phyloP scores from a whole-genome alignment of 257 asterid genomes.

The Solanum pimpinellifolium region DNA sequence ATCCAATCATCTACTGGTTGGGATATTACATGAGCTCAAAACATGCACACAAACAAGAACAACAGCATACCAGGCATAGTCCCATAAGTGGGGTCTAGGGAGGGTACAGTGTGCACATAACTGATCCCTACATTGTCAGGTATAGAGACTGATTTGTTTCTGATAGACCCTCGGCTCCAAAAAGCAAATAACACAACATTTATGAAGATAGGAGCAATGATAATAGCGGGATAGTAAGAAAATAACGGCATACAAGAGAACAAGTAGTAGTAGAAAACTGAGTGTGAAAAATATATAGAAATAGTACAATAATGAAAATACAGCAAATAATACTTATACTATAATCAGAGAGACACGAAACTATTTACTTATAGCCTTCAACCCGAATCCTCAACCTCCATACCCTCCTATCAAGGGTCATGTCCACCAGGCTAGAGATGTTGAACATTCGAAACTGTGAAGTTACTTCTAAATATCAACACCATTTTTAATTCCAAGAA shows the following conservation, averaged over 20 bases:
- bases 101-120: not conserved
- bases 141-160: not conserved
- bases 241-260: not conserved
- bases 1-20: not conserved
- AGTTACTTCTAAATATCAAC: not conserved
- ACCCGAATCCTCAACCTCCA: not conserved
- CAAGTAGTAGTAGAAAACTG: not conserved
- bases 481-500: not conserved
- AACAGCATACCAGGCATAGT: not conserved
- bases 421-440: not conserved
- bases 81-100: not conserved
- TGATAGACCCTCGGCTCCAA: not conserved
- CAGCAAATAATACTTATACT: not conserved
- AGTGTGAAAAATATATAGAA: not conserved
- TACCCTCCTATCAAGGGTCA: not conserved
- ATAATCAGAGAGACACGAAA: not conserved
- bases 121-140: not conserved
- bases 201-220: not conserved
- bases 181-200: not conserved
- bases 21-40: not conserved
- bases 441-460: not conserved
- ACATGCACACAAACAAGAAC: not conserved
- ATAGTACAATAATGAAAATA: not conserved
- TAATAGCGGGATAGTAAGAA: not conserved
- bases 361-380: not conserved